These are phyloP conservation scores for Pseudozyma sp. DNA, from an alignment of 1,284 basidiomycete species.

Conservation along the genomic window DNA sequence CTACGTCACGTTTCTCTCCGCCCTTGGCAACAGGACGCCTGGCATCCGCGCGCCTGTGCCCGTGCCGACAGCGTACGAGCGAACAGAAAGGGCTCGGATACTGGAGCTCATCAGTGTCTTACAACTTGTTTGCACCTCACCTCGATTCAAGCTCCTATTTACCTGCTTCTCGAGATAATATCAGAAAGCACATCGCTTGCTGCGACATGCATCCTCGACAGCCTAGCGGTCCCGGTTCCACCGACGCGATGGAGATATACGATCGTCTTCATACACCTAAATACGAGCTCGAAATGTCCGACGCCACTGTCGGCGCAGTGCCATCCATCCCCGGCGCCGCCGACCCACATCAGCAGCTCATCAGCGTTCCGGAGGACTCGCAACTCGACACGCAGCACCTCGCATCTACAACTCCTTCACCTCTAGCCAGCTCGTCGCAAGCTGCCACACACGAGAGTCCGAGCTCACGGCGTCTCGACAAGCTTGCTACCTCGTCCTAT, in stretches of 20 bases:
- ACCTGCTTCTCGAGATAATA: too few species aligned
- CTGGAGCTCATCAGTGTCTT: too few species aligned
- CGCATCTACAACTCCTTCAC: constrained; percentile 7
- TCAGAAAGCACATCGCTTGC: too few species aligned
- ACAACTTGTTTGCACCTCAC: too few species aligned
- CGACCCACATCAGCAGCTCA: constrained; percentile 35
- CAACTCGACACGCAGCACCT: constrained; percentile 37
- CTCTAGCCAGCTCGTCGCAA: constrained; percentile 12
- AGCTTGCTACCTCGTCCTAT: constrained; percentile 27
- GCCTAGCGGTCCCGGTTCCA: constrained; percentile 52
- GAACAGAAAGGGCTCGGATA: too few species aligned
- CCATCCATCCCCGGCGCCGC: constrained; percentile 17
- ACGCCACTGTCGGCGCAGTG: constrained; percentile 18
- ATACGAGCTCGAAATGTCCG: constrained; percentile 39
- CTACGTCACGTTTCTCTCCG: too few species aligned
- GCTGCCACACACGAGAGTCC: constrained; percentile 14
- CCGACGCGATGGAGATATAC: constrained; percentile 57
- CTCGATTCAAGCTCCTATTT: too few species aligned
- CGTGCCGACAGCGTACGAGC: too few species aligned
- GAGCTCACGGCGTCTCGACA: constrained; percentile 19
- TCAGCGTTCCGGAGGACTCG: constrained; percentile 57
- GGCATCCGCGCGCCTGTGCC: too few species aligned
- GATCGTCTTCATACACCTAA: constrained; percentile 53
- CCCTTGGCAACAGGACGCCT: too few species aligned
- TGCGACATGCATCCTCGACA: constrained; percentile 42